Evolutionary conservation across 345 rosid species (phyloP).

Genomic region (Conringia planisiliqua): DNA sequence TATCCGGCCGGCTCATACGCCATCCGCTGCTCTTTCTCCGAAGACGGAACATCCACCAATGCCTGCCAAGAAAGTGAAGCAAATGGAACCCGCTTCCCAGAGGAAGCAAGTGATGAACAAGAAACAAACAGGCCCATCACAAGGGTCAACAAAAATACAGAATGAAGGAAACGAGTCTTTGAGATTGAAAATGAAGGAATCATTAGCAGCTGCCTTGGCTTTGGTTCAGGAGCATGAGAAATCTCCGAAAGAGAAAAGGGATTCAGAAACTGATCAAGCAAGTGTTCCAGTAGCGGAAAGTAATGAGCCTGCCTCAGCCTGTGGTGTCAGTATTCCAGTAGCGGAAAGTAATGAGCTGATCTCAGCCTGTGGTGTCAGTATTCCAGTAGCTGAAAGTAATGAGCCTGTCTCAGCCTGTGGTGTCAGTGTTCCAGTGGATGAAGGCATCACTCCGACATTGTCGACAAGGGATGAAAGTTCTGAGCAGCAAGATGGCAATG

Average conservation of each 20-base stretch:
- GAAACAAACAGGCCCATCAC: conserved; percentile 40
- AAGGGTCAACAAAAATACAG: conserved; percentile 36
- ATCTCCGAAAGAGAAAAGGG: conserved; percentile 34
- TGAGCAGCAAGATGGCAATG: conserved; percentile 13
- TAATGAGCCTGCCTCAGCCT: conserved; percentile 15
- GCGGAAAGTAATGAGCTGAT: conserved; percentile 20
- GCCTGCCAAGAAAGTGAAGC: conserved; percentile 40
- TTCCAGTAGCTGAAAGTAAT: conserved; percentile 25
- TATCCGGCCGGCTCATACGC: conserved; percentile 34
- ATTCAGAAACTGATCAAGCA: conserved; percentile 37
- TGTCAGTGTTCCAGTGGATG: conserved; percentile 29
- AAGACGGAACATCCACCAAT: conserved; percentile 38
- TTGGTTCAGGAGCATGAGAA: conserved; percentile 49
- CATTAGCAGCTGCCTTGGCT: conserved; percentile 80
- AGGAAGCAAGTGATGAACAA: conserved; percentile 40
- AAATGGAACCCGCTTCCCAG: conserved; percentile 35
- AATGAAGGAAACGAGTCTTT: conserved; percentile 57
- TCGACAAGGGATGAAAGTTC: conserved; percentile 14
- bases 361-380: conserved; percentile 21
- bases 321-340: conserved; percentile 30
- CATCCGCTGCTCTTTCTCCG: conserved; percentile 27
- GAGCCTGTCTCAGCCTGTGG: conserved; percentile 22
- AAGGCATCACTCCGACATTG: background rate
- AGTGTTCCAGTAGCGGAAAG: conserved; percentile 30
- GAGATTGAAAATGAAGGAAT: conserved; percentile 86